Evolutionary conservation across 148 eudicot species (phyloP).

Genomic region (Hydrangea macrophylla): DNA sequence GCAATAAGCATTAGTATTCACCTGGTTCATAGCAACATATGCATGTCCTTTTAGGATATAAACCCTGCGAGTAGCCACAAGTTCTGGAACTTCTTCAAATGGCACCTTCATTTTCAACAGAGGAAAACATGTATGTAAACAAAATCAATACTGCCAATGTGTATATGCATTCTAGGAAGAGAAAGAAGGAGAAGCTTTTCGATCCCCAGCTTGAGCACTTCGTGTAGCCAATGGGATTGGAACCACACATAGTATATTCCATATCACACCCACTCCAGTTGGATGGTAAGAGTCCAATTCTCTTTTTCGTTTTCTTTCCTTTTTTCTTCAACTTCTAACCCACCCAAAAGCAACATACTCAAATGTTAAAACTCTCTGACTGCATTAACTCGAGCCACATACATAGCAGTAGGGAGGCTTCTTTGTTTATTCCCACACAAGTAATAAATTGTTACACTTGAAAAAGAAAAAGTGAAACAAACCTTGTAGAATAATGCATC

Average conservation of each 20-base stretch:
- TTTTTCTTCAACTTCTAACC: too few species aligned
- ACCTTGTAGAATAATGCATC: constrained; percentile 69
- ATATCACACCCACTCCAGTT: not conserved
- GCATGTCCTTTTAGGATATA: constrained; percentile 79
- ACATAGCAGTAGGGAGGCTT: not conserved
- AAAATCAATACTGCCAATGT: constrained; percentile 12
- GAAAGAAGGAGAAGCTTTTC: not conserved
- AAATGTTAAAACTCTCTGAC: not conserved
- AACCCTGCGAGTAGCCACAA: constrained; percentile 80
- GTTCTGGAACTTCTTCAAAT: constrained; percentile 90
- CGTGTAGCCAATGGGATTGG: not conserved
- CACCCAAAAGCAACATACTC: constrained; percentile 7
- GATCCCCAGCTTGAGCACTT: not conserved
- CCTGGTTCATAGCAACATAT: constrained; percentile 92
- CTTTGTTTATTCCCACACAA: not conserved
- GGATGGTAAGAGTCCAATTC: not conserved
- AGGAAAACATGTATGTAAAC: constrained; percentile 5
- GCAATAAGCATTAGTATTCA: constrained; percentile 14
- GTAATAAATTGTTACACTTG: constrained; percentile 2
- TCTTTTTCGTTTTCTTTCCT: too few species aligned
- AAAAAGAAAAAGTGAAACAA: constrained; percentile 5
- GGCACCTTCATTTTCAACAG: constrained; percentile 64
- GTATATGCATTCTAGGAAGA: not conserved
- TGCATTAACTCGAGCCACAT: not conserved
- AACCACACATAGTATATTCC: constrained; percentile 3